Evolutionary conservation across 2,329 filamentous ascomycete genomes (phyloP).

Genomic region (Pseudocercospora fuligena): DNA sequence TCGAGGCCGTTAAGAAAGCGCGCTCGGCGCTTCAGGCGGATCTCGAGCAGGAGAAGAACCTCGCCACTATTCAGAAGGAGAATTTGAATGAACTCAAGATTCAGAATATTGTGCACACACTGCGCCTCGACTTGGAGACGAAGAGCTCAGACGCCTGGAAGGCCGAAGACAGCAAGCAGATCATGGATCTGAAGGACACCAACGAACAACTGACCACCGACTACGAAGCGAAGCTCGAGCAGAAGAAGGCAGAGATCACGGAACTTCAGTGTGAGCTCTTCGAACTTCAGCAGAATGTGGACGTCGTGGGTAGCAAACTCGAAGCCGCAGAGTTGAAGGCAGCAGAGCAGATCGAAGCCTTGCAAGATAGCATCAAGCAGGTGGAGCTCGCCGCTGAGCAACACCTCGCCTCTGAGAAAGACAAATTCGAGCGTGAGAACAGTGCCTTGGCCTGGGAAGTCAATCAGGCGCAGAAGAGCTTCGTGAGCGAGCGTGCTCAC

Average conservation of each 20-base stretch:
- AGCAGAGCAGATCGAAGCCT: conserved; percentile 77
- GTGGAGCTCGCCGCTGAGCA: not conserved
- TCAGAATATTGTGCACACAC: not conserved
- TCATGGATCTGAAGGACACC: not conserved
- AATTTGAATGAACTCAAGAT: not conserved
- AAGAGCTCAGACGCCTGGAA: not conserved
- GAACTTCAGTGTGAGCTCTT: not conserved
- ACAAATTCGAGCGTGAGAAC: conserved; percentile 8
- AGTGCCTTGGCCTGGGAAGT: not conserved
- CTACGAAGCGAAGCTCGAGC: not conserved
- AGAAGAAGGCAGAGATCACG: not conserved
- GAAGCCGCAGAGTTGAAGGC: conserved; percentile 44
- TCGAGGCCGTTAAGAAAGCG: not conserved
- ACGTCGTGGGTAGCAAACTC: not conserved
- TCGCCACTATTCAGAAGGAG: not conserved
- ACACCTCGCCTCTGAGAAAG: not conserved
- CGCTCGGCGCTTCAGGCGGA: not conserved
- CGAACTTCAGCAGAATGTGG: not conserved
- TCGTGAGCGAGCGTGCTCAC: conserved; percentile 1
- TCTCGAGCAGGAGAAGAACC: not conserved
- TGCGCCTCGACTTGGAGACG: not conserved
- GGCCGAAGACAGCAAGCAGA: not conserved
- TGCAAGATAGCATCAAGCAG: conserved; percentile 76
- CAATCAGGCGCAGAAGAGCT: conserved; percentile 4
- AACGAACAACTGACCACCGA: not conserved